These are phyloP conservation scores for Kodamaea fungicola DNA, from an alignment of 1,139 yeast species.

Conservation along the genomic window DNA sequence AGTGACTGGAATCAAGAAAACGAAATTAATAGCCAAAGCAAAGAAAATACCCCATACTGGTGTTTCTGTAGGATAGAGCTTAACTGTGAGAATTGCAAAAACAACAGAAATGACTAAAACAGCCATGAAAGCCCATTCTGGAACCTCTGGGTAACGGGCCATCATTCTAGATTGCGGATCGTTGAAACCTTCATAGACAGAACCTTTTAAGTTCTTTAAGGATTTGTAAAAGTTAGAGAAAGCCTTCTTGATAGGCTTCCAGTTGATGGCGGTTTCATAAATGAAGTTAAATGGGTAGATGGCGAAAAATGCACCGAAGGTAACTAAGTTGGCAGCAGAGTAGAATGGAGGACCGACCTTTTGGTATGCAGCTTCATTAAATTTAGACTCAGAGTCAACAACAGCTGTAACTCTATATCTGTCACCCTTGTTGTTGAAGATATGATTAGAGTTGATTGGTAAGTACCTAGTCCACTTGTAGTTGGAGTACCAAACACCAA, in stretches of 20 bases:
- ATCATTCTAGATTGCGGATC: slow-evolving; percentile 14
- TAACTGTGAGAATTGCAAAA: slow-evolving; percentile 13
- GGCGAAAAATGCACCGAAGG: slow-evolving; percentile 14
- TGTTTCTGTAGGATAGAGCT: slow-evolving; percentile 16
- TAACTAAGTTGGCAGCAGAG: slow-evolving; percentile 24
- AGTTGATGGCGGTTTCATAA: slow-evolving; percentile 8
- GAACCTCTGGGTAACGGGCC: slow-evolving; percentile 14
- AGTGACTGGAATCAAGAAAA: slow-evolving; percentile 16
- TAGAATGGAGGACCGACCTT: slow-evolving; percentile 39
- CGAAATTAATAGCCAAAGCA: slow-evolving; percentile 17
- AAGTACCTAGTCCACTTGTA: slow-evolving; percentile 13
- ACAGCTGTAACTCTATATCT: slow-evolving; percentile 10
- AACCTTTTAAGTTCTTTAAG: slow-evolving; percentile 7
- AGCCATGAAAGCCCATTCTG: slow-evolving; percentile 12
- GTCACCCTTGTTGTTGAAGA: slow-evolving; percentile 13
- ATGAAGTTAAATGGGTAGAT: slow-evolving; percentile 14
- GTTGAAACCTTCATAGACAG: slow-evolving; percentile 12
- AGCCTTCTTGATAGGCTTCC: slow-evolving; percentile 7
- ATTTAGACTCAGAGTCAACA: slow-evolving; percentile 8
- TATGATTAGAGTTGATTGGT: slow-evolving; percentile 11
- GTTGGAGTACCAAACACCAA: slow-evolving; percentile 14
- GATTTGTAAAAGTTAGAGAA: slow-evolving; percentile 4
- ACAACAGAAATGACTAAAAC: slow-evolving; percentile 12
- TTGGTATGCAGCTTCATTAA: slow-evolving; percentile 12
- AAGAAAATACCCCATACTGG: slow-evolving; percentile 21